These are phyloP conservation scores for Kwoniella bestiolae DNA, from an alignment of 768 basidiomycete species.

Conservation along the genomic window DNA sequence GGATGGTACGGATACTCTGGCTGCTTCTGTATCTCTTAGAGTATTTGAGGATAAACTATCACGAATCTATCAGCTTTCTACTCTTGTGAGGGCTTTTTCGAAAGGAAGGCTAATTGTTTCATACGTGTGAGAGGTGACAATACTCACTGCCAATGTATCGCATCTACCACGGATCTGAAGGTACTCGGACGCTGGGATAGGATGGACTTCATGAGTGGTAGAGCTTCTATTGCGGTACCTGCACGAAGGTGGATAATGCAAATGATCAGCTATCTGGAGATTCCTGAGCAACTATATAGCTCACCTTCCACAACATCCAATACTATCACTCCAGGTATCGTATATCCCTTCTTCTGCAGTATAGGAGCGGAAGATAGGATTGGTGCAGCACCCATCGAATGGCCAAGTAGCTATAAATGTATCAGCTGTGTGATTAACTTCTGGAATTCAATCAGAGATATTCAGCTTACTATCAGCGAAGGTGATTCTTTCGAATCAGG, in stretches of 20 bases:
- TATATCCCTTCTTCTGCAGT: constrained; percentile 71
- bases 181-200: constrained; percentile 82
- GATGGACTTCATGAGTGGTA: constrained; percentile 88
- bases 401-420: constrained; percentile 71
- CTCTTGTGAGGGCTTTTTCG: not conserved
- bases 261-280: not conserved
- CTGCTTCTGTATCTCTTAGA: constrained; percentile 78
- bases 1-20: constrained; percentile 84
- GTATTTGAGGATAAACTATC: constrained; percentile 78
- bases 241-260: not conserved
- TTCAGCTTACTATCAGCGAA: constrained; percentile 68
- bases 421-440: constrained; percentile 2
- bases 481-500: constrained; percentile 69
- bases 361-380: constrained; percentile 71
- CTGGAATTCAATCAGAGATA: not conserved
- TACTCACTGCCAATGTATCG: constrained; percentile 93
- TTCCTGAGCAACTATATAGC: constrained; percentile 3
- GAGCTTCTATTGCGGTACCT: constrained; percentile 88
- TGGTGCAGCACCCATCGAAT: constrained; percentile 96
- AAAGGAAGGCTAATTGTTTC: too few species aligned
- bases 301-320: constrained; percentile 80
- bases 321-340: constrained; percentile 76
- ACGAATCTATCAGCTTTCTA: not conserved
- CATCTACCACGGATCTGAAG: constrained; percentile 80
- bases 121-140: not conserved